Conservation (phyloP, 768 basidiomycete species). For the Lanmaoa rubissima region DNA sequence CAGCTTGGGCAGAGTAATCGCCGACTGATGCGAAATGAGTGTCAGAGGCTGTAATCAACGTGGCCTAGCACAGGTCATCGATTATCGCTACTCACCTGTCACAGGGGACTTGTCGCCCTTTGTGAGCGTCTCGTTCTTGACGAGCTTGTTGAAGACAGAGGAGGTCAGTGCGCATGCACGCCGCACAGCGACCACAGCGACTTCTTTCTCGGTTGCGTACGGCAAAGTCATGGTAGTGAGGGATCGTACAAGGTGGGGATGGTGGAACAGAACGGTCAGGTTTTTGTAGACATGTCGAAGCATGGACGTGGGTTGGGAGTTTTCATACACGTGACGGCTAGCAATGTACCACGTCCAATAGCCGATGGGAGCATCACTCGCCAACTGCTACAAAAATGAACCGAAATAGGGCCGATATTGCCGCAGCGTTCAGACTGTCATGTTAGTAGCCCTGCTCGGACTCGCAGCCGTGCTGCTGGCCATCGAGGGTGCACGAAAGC, state of each 20-base stretch:
- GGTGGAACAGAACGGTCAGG: not conserved
- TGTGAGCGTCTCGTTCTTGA: constrained; percentile 80
- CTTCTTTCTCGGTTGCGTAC: constrained; percentile 67
- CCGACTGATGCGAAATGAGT: constrained; percentile 54
- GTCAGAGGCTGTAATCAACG: not conserved
- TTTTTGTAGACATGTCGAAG: constrained; percentile 13
- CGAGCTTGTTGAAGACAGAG: constrained; percentile 81
- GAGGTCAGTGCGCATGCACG: constrained; percentile 83
- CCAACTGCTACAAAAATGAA: not conserved
- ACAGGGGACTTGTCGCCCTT: constrained; percentile 94
- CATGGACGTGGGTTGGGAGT: constrained; percentile 1
- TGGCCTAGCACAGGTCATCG: not conserved
- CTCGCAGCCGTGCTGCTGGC: constrained; percentile 1
- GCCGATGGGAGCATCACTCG: not conserved
- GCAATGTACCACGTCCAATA: not conserved
- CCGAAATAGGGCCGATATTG: not conserved
- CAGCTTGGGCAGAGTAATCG: constrained; percentile 91
- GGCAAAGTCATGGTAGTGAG: constrained; percentile 47
- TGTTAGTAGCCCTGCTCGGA: not conserved
- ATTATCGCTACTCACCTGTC: constrained; percentile 51
- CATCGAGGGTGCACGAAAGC: not conserved
- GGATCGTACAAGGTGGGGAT: not conserved
- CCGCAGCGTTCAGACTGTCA: not conserved
- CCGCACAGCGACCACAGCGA: constrained; percentile 85
- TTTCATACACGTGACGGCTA: constrained; percentile 1